Conservation (phyloP, 1,284 basidiomycete species). For the Cryptococcus maquisensis region DNA sequence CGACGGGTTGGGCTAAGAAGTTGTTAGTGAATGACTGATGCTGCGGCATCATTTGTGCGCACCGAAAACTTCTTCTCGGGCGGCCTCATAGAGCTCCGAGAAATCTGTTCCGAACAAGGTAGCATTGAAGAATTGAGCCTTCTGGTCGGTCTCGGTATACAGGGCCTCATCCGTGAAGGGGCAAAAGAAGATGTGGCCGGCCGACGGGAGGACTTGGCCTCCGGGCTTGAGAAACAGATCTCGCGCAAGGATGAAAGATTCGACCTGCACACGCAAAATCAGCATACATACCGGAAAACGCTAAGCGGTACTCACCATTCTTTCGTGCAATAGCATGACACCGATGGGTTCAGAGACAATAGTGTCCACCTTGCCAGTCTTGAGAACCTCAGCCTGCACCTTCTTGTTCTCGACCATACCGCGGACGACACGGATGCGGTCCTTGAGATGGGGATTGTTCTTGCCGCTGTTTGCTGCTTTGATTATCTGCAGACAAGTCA, state of each 20-base stretch:
- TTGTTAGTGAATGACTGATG: background rate
- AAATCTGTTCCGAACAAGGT: slow-evolving; percentile 49
- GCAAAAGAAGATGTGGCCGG: slow-evolving; percentile 51
- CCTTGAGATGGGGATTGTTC: slow-evolving; percentile 38
- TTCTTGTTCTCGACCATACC: slow-evolving; percentile 45
- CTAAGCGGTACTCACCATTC: slow-evolving; percentile 47
- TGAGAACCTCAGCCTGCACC: slow-evolving; percentile 37
- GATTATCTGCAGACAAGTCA: slow-evolving; percentile 33
- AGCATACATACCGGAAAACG: background rate
- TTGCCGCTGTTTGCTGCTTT: slow-evolving; percentile 39
- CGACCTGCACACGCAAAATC: slow-evolving; percentile 31
- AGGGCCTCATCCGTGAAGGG: slow-evolving; percentile 52
- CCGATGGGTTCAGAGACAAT: slow-evolving; percentile 55
- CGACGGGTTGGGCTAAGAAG: slow-evolving; percentile 43
- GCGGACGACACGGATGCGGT: slow-evolving; percentile 38
- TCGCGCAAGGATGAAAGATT: slow-evolving; percentile 52
- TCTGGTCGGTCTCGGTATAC: slow-evolving; percentile 52
- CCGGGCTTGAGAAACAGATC: slow-evolving; percentile 52
- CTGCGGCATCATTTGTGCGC: background rate
- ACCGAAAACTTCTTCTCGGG: slow-evolving; percentile 45
- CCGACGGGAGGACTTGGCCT: slow-evolving; percentile 51
- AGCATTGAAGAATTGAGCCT: slow-evolving; percentile 50
- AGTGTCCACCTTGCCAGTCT: slow-evolving; percentile 50
- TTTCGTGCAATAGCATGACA: slow-evolving; percentile 53
- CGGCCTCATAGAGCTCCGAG: slow-evolving; percentile 36